Conservation (phyloP, 192 early-diverging fungal species). For the Piromyces finnis region DNA sequence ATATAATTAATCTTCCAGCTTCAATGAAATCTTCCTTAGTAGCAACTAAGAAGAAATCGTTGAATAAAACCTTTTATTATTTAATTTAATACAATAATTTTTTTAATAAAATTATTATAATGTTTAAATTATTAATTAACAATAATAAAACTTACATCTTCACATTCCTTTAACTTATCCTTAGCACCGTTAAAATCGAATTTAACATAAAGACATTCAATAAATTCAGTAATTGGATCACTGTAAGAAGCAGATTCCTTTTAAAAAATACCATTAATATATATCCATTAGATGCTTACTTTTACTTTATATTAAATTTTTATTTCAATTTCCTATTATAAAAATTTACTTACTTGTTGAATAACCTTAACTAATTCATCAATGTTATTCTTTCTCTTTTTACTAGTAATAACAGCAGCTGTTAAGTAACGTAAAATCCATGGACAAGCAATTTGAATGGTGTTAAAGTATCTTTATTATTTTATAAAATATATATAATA, state of each 20-base stretch:
- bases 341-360: conserved; percentile 35
- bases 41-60: conserved; percentile 81
- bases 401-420: conserved; percentile 81
- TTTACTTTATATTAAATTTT: conserved; percentile 19
- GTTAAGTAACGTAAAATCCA: conserved; percentile 90
- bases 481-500: too few species aligned
- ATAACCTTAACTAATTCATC: conserved; percentile 81
- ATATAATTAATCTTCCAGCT: conserved; percentile 81
- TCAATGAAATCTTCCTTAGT: conserved; percentile 87
- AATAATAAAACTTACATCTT: conserved; percentile 13
- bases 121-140: too few species aligned
- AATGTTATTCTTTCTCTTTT: conserved; percentile 58
- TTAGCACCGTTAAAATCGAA: conserved; percentile 92
- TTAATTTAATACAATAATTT: too few species aligned
- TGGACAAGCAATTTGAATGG: conserved; percentile 90
- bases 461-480: conserved; percentile 61
- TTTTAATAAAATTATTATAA: too few species aligned
- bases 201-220: conserved; percentile 76
- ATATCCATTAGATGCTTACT: too few species aligned
- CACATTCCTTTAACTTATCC: conserved; percentile 69
- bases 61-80: conserved; percentile 34
- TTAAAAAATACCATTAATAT: too few species aligned
- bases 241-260: conserved; percentile 32
- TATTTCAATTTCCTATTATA: neutral
- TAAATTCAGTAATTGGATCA: conserved; percentile 88